Evolutionary conservation across 176 grass and related monocot genomes (phyloP), one percentile per base, ranked within the genome.

Genomic region (Aechmea fasciata): DNA sequence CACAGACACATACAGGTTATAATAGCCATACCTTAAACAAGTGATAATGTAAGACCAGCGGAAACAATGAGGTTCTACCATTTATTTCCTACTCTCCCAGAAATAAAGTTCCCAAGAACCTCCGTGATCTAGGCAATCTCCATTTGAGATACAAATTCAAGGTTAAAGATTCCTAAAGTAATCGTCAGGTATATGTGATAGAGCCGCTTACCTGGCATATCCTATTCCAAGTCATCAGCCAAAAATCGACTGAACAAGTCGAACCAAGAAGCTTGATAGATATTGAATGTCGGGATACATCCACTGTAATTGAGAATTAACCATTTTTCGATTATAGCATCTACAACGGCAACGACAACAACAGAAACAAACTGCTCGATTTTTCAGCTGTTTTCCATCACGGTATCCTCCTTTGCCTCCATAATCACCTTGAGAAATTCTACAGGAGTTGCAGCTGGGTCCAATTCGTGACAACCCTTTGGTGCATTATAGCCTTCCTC

Each of bases 401-500:
- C 5, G 2, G 54, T 57, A 66, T 53, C 83, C 41, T 91, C 84
- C 66, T 81, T 86, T 11, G 67, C 79, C 51, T 82, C 79, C n/a
- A 67, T 77, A 72, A 91, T 91, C 50, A 91, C 50, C 67, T 87
- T 76, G 52, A 91, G 77, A 59, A 91, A 79, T 65, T 92, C 85
- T 10, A 83, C 69, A 63, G 85, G 85, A 47, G 82, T 87, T 3
- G 85, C 82, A 1, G 89, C 82, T 57, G 89, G 89, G 71, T 91
- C 85, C 49, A 91, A 69, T 63, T 92, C 89, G 83, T 83, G 71
- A 73, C 85, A 92, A 10, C 82, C 85, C 72, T 92, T 88, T 3
- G 80, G 82, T 70, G 89, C 72, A 78, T 85, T 85, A 62, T 74
- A 52, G 64, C 66, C 77, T 75, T 88, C 85, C 73, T 88, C 85